These are phyloP conservation scores for Fistulifera pelliculosa DNA, from an alignment of 108 stramenopile species.

Conservation along the genomic window DNA sequence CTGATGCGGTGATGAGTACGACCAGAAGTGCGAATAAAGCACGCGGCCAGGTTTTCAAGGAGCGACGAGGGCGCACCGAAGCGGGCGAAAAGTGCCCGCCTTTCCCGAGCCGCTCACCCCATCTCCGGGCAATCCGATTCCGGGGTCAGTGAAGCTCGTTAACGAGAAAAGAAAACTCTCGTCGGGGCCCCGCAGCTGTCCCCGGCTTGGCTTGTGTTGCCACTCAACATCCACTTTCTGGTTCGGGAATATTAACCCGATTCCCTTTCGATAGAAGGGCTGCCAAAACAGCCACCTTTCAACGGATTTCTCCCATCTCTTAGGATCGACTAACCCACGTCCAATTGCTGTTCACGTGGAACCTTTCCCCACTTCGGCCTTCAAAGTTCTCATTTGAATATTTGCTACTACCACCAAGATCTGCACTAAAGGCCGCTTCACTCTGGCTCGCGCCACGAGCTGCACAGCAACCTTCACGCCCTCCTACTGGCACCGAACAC, in stretches of 20 bases:
- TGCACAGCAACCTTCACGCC: conserved; percentile 34
- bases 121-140: conserved; percentile 87
- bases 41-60: conserved; percentile 87
- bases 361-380: conserved; percentile 87
- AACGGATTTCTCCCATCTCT: conserved; percentile 89
- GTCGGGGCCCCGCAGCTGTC: conserved; percentile 80
- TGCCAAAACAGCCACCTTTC: conserved; percentile 67
- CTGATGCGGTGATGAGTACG: conserved; percentile 98
- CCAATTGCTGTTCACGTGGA: conserved; percentile 88
- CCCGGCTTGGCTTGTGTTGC: conserved; percentile 86
- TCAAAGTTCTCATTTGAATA: conserved; percentile 94
- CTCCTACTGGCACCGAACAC: conserved; percentile 6
- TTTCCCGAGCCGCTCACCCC: conserved; percentile 79
- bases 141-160: conserved; percentile 77
- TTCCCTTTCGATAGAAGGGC: conserved; percentile 87
- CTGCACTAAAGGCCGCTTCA: conserved; percentile 92
- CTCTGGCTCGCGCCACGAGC: conserved; percentile 83
- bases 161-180: conserved; percentile 92
- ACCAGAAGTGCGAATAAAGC: conserved; percentile 73
- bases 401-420: conserved; percentile 97
- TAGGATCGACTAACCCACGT: conserved; percentile 88
- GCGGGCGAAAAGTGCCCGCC: conserved; percentile 72
- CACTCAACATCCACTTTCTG: conserved; percentile 89
- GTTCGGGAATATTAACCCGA: conserved; percentile 91
- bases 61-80: conserved; percentile 77